phyloP scores from a whole-genome alignment of 164 flowering plant species.

The Vitis amurensis region DNA sequence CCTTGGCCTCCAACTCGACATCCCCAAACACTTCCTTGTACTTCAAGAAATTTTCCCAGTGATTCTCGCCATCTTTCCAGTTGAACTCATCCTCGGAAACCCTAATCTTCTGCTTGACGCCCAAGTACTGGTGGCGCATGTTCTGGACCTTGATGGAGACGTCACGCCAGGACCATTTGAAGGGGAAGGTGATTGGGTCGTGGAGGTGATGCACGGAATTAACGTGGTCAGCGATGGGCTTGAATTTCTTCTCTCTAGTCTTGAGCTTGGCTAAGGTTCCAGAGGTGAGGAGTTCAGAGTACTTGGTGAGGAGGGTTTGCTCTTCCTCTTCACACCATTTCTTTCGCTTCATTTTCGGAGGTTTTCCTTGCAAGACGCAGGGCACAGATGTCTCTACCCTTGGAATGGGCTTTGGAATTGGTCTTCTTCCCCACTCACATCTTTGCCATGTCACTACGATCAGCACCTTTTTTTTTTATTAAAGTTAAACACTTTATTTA shows the following conservation, averaged over 20 bases:
- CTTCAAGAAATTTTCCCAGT: slow-evolving; percentile 80
- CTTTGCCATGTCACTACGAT: no score
- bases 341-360: slow-evolving; percentile 62
- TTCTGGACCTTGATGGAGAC: slow-evolving; percentile 91
- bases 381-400: no score
- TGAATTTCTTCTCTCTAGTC: slow-evolving; percentile 83
- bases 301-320: slow-evolving; percentile 44
- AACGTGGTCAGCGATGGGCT: slow-evolving; percentile 81
- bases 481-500: no score
- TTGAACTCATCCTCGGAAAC: slow-evolving; percentile 42
- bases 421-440: no score
- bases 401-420: no score
- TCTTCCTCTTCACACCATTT: slow-evolving; percentile 72
- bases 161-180: slow-evolving; percentile 92
- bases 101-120: slow-evolving; percentile 87
- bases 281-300: slow-evolving; percentile 53
- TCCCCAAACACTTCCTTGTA: slow-evolving; percentile 92
- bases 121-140: slow-evolving; percentile 91
- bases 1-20: slow-evolving; percentile 50
- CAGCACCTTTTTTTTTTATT: no score
- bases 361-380: no score
- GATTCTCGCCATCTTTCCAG: slow-evolving; percentile 76
- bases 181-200: slow-evolving; percentile 84
- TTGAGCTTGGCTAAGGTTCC: slow-evolving; percentile 72
- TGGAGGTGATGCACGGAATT: slow-evolving; percentile 71